Evolutionary conservation across 1,284 basidiomycete species (phyloP).

Genomic region (Somion occarium): DNA sequence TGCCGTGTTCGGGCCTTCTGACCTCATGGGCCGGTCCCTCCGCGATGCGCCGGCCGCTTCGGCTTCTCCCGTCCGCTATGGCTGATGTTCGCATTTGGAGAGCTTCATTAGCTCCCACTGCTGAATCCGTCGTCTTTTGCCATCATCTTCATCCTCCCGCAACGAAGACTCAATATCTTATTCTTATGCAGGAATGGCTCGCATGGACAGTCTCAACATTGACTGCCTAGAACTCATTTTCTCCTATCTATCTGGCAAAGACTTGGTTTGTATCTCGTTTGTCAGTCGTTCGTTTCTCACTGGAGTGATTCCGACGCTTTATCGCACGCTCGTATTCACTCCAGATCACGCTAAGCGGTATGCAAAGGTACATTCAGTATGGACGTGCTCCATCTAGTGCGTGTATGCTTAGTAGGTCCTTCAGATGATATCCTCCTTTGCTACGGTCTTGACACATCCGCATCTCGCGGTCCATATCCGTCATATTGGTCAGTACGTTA

Average conservation of each 20-base stretch:
- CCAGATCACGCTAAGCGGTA: conserved; percentile 51
- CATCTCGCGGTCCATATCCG: conserved; percentile 53
- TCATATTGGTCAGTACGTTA: conserved; percentile 45
- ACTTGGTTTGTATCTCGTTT: conserved; percentile 54
- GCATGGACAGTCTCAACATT: conserved; percentile 50
- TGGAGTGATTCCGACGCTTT: conserved; percentile 56
- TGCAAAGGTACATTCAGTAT: conserved; percentile 31
- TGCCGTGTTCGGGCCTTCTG: no score
- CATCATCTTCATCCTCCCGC: no score
- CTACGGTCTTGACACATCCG: conserved; percentile 45
- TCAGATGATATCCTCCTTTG: conserved; percentile 54
- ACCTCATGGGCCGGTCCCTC: no score
- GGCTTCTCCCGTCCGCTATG: no score
- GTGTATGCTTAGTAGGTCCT: conserved; percentile 1
- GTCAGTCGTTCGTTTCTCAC: conserved; percentile 60
- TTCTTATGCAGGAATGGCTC: no score
- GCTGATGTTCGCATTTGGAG: no score
- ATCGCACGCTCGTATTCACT: conserved; percentile 50
- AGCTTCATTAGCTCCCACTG: no score
- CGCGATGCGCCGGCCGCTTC: no score
- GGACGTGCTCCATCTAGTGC: background rate
- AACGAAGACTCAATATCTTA: no score
- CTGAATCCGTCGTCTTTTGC: no score
- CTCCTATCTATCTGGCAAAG: conserved; percentile 42
- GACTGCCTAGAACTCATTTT: conserved; percentile 69